Evolutionary conservation across 192 early-diverging fungal species (phyloP).

Genomic region (Umbelopsis sp.): DNA sequence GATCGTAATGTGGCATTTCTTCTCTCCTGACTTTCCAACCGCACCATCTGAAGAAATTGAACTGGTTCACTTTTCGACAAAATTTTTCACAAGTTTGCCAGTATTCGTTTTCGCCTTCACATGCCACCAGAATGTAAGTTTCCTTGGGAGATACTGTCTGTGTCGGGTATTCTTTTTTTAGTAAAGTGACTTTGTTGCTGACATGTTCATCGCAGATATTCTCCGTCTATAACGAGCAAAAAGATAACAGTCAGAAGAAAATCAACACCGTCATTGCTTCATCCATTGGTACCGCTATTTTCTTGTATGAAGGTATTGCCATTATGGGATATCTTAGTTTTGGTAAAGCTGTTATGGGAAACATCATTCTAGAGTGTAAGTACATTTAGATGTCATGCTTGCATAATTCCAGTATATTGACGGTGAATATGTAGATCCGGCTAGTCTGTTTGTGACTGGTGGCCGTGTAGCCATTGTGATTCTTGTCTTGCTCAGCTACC

Average conservation of each 20-base stretch:
- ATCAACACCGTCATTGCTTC: slow-evolving; percentile 69
- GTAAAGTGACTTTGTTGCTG: not conserved
- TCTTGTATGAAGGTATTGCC: slow-evolving; percentile 84
- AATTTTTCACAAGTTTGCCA: slow-evolving; percentile 79
- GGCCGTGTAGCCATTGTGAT: slow-evolving; percentile 89
- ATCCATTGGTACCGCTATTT: slow-evolving; percentile 77
- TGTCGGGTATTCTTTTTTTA: not conserved
- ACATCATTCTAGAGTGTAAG: slow-evolving; percentile 84
- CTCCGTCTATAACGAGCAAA: slow-evolving; percentile 92
- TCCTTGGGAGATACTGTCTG: not conserved
- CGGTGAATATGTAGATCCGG: slow-evolving; percentile 54
- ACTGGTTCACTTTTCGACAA: slow-evolving; percentile 55
- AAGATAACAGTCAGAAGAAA: slow-evolving; percentile 74
- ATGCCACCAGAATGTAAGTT: slow-evolving; percentile 94
- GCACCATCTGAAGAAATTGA: slow-evolving; percentile 63
- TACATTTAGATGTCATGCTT: slow-evolving; percentile 12
- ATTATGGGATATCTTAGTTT: slow-evolving; percentile 92
- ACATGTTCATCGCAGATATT: slow-evolving; percentile 71
- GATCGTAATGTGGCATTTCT: slow-evolving; percentile 81
- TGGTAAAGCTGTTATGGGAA: slow-evolving; percentile 78
- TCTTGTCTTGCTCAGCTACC: slow-evolving; percentile 88
- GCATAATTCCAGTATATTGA: not conserved
- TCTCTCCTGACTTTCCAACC: slow-evolving; percentile 57
- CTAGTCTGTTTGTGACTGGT: slow-evolving; percentile 68
- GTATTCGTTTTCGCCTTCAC: slow-evolving; percentile 99